phyloP scores from a whole-genome alignment of 805 yeast genomes.

The Starmerella tilneyi region DNA sequence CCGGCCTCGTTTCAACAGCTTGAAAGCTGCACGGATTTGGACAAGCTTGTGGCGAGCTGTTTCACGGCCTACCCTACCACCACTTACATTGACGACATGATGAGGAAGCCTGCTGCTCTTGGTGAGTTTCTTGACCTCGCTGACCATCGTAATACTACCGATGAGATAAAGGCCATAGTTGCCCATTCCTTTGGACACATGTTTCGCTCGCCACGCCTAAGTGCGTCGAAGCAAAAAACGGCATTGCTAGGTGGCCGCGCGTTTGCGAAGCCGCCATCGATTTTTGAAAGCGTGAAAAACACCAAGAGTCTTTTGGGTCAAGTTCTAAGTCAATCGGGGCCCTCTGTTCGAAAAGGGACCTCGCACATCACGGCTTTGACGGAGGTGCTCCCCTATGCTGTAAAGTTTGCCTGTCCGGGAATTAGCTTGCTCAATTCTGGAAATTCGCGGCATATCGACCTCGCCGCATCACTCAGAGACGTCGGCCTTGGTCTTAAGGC shows the following conservation, averaged over 20 bases:
- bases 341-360: constrained; percentile 17
- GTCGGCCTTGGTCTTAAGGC: constrained; percentile 23
- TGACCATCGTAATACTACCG: constrained; percentile 35
- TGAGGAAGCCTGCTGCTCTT: constrained; percentile 40
- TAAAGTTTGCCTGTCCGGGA: constrained; percentile 26
- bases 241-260: constrained; percentile 1
- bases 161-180: constrained; percentile 19
- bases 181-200: constrained; percentile 53
- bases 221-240: constrained; percentile 15
- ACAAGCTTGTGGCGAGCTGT: constrained; percentile 56
- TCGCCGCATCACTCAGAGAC: constrained; percentile 25
- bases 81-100: constrained; percentile 49
- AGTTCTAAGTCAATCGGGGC: constrained; percentile 21
- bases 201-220: constrained; percentile 36
- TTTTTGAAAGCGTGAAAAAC: constrained; percentile 27
- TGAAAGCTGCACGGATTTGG: constrained; percentile 42
- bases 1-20: constrained; percentile 40
- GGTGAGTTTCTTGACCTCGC: constrained; percentile 71
- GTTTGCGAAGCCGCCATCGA: constrained; percentile 19
- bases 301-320: constrained; percentile 30
- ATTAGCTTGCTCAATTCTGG: no score
- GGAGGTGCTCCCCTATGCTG: constrained; percentile 30
- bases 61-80: constrained; percentile 55
- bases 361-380: constrained; percentile 13
- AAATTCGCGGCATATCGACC: constrained; percentile 16